Base-by-base conservation (phyloP, 306 rosid genomes). In the Castanea crenata region DNA sequence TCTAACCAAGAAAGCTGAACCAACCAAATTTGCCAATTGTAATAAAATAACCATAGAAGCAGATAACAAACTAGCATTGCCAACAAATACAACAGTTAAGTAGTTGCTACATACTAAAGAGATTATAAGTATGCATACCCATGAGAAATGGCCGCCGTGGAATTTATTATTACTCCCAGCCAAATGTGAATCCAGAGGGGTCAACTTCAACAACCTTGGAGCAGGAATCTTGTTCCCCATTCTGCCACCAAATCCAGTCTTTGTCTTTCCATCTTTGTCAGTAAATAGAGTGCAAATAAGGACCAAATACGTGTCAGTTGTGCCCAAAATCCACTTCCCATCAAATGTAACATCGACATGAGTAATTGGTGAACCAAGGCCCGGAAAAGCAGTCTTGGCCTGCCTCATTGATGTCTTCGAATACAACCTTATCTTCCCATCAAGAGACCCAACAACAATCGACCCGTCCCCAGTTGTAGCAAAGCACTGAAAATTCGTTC, bases 361-460 rank as follows among this genome's bases (percentile, higher is more conserved):
- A 10, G 94, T 92, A 80, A 94, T 87, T 0, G 97, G 94, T 1
- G 97, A 83, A 44, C 94, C 97, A 2, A 94, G 91, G 77, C 98
- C 97, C 0, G 97, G 98, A 78, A 94, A 94, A 25, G 97, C 97
- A 12, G 97, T 94, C 91, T 92, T 94, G 18, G 98, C 98, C 79
- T 79, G 87, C 86, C 98, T 89, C 97, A 94, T 92, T 1, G 97
- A 92, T 0, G 93, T 87, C 83, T 88, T 94, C 0, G 98, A 92
- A 75, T 94, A 94, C 87, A 94, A 76, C 81, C 98, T 72, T 65
- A 94, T 94, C 90, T 89, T 92, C 71, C 98, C 97, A 78, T 94
- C 98, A 62, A 91, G 80, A 0, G 97, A 91, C 14, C 98, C 97
- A 35, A 92, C 93, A n/a, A 92, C 98, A 55, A 94, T 91, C 5